Evolutionary conservation across 352 stramenopile species (phyloP), one percentile per base, ranked within the genome.

Genomic region (Phytophthora colocasiae): DNA sequence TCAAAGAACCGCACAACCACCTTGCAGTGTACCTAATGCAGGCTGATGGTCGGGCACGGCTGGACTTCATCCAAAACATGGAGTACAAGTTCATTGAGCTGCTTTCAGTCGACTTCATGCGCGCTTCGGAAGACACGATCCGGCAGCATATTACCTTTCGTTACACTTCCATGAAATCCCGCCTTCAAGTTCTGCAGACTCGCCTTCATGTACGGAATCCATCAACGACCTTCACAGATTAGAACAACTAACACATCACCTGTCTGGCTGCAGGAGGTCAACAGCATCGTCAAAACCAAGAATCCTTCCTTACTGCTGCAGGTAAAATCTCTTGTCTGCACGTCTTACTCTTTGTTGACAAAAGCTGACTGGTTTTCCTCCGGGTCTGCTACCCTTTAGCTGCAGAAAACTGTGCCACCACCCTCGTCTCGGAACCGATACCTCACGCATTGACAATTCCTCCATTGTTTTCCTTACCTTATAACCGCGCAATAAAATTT

Each of bases 11-110:
- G 2, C 90, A 98, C 71, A 97, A 92, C 67, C 91, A 98, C 64
- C 69, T 98, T 43, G 92, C 93, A 24, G 91, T 98, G 15, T 98
- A 98, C 59, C 74, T 98, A 26, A 97, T 98, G 89, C 85, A 97
- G 52, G 83, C 85, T 1, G 93, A 98, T 49, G 87, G 89, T n/a
- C 88, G 90, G 47, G 91, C 91, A 15, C 83, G 93, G 2, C 77
- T 98, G 9, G 94, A 98, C 57, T 97, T 98, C 60, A 98, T 98
- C 61, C 91, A 97, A 75, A 98, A 98, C 66, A 98, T 98, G 94
- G 91, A 98, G 78, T 98, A 98, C 87, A 98, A 98, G 58, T 98
- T 98, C 69, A 91, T 98, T 31, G 95, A 98, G 77, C 73, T 98
- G 9, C 83, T 98, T 12, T 97, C 87, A 0, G 86, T 97, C 15